These are phyloP conservation scores for Fusarium multiceps DNA, from an alignment of 2,329 filamentous ascomycete genomes.

Conservation along the genomic window DNA sequence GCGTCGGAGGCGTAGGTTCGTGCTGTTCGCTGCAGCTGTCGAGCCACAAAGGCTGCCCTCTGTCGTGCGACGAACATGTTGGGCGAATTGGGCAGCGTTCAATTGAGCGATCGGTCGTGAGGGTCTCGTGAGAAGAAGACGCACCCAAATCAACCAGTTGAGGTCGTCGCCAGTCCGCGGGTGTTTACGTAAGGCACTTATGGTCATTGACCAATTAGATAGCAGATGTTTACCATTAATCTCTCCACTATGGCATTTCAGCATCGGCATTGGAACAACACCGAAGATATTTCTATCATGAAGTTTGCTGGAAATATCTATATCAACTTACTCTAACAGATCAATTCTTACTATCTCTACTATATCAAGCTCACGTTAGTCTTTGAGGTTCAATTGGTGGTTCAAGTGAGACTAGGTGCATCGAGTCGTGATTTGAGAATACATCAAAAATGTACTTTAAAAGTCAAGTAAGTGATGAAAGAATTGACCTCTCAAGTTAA, in stretches of 20 bases:
- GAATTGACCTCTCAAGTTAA: background rate
- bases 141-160: slow-evolving; percentile 42
- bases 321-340: background rate
- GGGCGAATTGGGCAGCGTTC: slow-evolving; percentile 47
- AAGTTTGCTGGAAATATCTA: background rate
- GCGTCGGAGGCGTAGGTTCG: slow-evolving; percentile 66
- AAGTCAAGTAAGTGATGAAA: background rate
- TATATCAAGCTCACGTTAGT: background rate
- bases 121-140: slow-evolving; percentile 39
- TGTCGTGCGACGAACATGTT: slow-evolving; percentile 59
- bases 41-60: slow-evolving; percentile 54
- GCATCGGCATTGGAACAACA: background rate
- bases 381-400: background rate
- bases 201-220: slow-evolving; percentile 39
- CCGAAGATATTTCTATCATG: background rate
- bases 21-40: slow-evolving; percentile 53
- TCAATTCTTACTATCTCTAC: background rate
- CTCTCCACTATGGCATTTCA: slow-evolving; percentile 3
- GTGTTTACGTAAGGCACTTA: slow-evolving; percentile 48
- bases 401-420: background rate
- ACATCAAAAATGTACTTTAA: background rate
- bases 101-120: slow-evolving; percentile 49
- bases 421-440: background rate
- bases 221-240: slow-evolving; percentile 33
- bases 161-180: slow-evolving; percentile 46